Evolutionary conservation across 306 rosid species (phyloP), one percentile per base, ranked within the genome.

Genomic region (Dryas alaskensis): DNA sequence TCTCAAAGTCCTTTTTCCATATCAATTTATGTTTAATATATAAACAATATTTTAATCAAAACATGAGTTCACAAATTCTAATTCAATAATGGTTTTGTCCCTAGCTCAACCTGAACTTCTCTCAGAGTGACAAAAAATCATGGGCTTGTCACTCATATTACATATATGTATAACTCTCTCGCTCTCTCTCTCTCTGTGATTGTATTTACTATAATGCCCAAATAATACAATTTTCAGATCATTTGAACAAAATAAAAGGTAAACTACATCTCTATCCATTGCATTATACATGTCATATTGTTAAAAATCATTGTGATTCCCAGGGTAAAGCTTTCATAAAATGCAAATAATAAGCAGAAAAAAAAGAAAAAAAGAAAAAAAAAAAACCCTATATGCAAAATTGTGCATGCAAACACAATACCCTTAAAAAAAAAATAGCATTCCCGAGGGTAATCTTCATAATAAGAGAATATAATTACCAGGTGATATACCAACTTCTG

Each of bases 401-500:
- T 2, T 13, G 17, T 54, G 52, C 61, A 4, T 50, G 61, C 31
- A 47, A 59, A 25, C 63, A 10, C 40, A 59, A 59, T 25, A 6
- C 10, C 8, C 4, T 11, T 60, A 60, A 12, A 60, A 19, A 42
- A 3, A 51, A 74, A 62, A 40, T 10, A 7, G 0, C 14, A 43
- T 55, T 19, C 51, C 22, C 60, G 55, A 43, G 39, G 16, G 62
- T 66, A 54, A 43, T 43, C 37, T 8, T 4, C 79, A 42, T 52
- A 67, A 1, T 42, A n/a, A 48, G 66, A 22, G 53, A 70, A 27
- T 17, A 47, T 17, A 44, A 65, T 84, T 69, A 48, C 78, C 77
- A 40, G 76, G 72, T 16, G 70, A 64, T 4, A 58, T 42, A 37
- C 77, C 83, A 66, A 68, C 69, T 8, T 82, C 44, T 1, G 85